Evolutionary conservation across 2,329 filamentous ascomycete genomes (phyloP), one percentile per base, ranked within the genome.

Genomic region (Colletotrichum eleusines): DNA sequence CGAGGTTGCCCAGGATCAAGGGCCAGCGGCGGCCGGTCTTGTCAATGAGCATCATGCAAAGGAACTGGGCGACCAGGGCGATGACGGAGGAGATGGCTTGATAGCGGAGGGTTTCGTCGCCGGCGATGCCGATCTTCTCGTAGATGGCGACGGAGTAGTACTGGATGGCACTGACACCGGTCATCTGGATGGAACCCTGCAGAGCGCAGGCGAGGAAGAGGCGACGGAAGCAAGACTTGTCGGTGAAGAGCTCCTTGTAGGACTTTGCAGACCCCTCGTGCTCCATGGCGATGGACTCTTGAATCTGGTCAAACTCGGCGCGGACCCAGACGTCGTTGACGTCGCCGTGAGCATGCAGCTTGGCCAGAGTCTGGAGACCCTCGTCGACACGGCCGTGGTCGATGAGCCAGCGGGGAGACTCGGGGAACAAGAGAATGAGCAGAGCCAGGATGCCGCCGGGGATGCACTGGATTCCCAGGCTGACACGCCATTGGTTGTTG

Each of bases 1-100:
- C 85, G 14, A 94, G 78, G 76, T 94, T 95, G 20, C 92, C 92
- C 16, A 83, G 76, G 72, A 95, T 95, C 59, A 95, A 81, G 0
- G 91, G 89, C 87, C 90, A 90, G 69, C 93, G 87, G 55, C 93
- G 89, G 60, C 93, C 93, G 11, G 91, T 86, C 42, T 83, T 85
- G 78, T 95, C 93, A 73, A 94, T 90, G 67, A 90, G 81, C 57
- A 90, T 77, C 76, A 94, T 92, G 76, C 91, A 94, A 51, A 87
- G 80, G 74, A 90, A 88, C 76, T 94, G 90, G 0, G 89, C 92
- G 16, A 93, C 77, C 11, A 94, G 81, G 2, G 91, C 92, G 61
- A 94, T 88, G 71, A 93, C 85, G 1, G 87, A 91, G 72, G 91
- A 92, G 76, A 94, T 94, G 65, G 90, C 91, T 78, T 94, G 92